Evolutionary conservation across 208 protist species (phyloP).

Genomic region (Wallacemonas collosoma): DNA sequence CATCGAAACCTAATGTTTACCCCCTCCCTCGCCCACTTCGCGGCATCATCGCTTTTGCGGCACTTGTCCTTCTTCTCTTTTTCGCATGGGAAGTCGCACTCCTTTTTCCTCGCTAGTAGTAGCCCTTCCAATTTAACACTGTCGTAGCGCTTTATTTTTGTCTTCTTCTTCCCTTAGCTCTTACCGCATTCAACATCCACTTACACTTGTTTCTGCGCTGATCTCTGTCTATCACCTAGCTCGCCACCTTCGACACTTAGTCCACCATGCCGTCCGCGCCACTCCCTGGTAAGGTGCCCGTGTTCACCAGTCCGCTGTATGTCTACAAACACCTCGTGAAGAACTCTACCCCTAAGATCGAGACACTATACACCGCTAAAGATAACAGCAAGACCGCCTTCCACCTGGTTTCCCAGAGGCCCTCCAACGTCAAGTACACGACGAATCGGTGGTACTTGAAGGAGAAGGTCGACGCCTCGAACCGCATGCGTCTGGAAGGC

Average conservation of each 20-base stretch:
- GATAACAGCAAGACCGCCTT: slow-evolving; percentile 88
- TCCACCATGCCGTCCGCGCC: slow-evolving; percentile 72
- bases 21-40: background rate
- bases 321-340: slow-evolving; percentile 81
- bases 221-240: background rate
- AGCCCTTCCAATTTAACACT: background rate
- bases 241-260: background rate
- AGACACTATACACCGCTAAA: slow-evolving; percentile 81
- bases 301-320: slow-evolving; percentile 78
- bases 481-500: slow-evolving; percentile 83
- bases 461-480: slow-evolving; percentile 83
- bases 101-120: background rate
- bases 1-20: background rate
- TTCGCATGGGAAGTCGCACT: background rate
- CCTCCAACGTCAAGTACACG: slow-evolving; percentile 49
- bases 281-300: slow-evolving; percentile 50
- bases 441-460: slow-evolving; percentile 90
- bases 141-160: slow-evolving; percentile 1
- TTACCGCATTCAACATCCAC: background rate
- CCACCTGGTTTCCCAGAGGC: slow-evolving; percentile 62
- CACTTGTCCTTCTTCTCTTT: background rate
- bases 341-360: slow-evolving; percentile 56
- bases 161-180: background rate
- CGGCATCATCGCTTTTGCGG: background rate
- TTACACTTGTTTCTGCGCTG: slow-evolving; percentile 18